A percentile compares a stretch with the other conserved stretches of the same genome.
phyloP scores from a whole-genome alignment of 305 asterid genomes.

The Striga hermonthica region DNA sequence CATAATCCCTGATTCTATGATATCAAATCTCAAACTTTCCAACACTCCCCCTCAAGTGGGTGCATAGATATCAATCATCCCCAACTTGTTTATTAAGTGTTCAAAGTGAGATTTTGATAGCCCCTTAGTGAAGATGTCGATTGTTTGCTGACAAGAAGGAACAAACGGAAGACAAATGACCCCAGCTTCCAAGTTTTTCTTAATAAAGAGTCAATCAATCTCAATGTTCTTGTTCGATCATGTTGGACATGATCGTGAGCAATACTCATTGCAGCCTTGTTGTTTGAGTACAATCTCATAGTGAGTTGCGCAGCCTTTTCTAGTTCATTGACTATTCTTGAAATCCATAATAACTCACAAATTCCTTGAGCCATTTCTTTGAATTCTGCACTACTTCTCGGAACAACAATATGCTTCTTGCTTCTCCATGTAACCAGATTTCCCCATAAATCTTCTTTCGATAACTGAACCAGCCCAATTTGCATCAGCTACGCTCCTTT shows the following conservation, averaged over 20 bases:
- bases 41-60: too few relatives aligned
- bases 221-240: not conserved
- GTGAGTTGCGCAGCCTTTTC: not conserved
- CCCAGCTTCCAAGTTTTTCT: not conserved
- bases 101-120: not conserved
- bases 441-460: not conserved
- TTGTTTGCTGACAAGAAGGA: not conserved
- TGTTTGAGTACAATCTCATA: not conserved
- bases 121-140: not conserved
- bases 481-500: not conserved
- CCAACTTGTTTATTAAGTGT: not conserved
- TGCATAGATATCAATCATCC: not conserved
- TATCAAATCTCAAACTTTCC: too few relatives aligned
- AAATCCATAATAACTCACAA: not conserved
- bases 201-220: not conserved
- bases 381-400: not conserved
- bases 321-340: not conserved
- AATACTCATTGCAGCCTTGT: not conserved
- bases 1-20: too few relatives aligned
- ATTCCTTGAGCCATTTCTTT: not conserved
- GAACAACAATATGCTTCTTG: not conserved
- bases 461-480: not conserved
- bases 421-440: not conserved
- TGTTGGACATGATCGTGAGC: not conserved
- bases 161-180: not conserved